phyloP scores from a whole-genome alignment of 148 eudicot species.

The Oxyria digyna region DNA sequence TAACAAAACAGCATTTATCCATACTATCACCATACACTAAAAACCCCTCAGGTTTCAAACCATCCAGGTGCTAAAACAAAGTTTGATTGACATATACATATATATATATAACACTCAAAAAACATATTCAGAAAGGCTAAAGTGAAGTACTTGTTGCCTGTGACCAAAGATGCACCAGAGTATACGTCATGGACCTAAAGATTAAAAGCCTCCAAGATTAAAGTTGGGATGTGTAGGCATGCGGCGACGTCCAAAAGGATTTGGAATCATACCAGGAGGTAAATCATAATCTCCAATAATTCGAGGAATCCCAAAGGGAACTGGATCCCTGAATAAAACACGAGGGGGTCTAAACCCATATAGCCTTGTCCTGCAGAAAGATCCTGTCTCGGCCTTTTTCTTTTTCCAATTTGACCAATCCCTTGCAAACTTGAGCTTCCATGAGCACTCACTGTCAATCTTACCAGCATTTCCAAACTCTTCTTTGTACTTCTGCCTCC shows the following conservation, averaged over 20 bases:
- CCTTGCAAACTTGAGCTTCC: constrained; percentile 47
- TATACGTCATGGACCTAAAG: constrained; percentile 1
- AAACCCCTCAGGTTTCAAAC: neutral
- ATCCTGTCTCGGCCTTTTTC: constrained; percentile 17
- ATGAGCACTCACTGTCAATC: constrained; percentile 17
- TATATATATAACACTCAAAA: neutral
- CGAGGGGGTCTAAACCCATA: constrained; percentile 8
- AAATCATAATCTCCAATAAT: constrained; percentile 48
- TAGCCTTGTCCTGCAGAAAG: constrained; percentile 14
- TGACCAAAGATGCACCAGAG: neutral
- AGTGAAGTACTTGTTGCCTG: neutral
- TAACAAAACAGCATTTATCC: neutral
- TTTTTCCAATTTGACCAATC: constrained; percentile 35
- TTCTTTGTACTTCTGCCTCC: constrained; percentile 59
- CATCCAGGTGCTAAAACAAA: neutral
- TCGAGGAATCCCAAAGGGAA: constrained; percentile 21
- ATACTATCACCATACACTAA: neutral
- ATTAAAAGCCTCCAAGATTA: constrained; percentile 29
- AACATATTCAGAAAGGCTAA: neutral
- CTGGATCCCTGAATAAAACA: constrained; percentile 6
- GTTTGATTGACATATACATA: too few species aligned
- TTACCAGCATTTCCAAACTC: constrained; percentile 37
- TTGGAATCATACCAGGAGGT: constrained; percentile 13
- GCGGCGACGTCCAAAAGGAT: constrained; percentile 15
- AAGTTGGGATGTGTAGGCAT: constrained; percentile 19